Conservation (phyloP, 495 filamentous ascomycete genomes). For the Tuber brumale region DNA sequence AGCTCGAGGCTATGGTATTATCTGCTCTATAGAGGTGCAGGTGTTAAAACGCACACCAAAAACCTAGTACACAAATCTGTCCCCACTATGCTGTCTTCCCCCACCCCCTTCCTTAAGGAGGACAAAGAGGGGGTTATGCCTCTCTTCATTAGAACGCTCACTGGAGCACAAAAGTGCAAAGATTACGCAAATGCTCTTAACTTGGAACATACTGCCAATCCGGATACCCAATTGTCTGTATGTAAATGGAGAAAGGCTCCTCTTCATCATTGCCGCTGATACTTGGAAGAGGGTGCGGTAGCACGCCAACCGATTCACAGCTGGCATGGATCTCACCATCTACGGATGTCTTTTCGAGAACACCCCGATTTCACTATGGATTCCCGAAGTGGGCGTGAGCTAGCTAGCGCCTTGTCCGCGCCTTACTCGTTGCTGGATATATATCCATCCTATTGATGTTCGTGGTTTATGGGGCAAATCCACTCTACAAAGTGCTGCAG, state of each 20-base stretch:
- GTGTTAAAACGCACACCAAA: background rate
- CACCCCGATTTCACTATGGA: background rate
- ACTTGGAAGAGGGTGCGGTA: background rate
- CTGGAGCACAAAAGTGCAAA: background rate
- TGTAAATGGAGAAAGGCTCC: background rate
- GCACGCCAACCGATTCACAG: background rate
- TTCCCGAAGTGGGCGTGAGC: background rate
- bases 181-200: background rate
- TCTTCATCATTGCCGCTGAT: background rate
- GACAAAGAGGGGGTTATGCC: background rate
- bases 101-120: background rate
- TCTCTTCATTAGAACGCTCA: background rate
- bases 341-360: background rate
- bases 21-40: too few species aligned
- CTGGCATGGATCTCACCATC: background rate
- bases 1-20: too few species aligned
- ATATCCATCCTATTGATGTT: background rate
- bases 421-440: background rate
- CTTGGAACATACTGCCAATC: background rate
- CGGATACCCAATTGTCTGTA: background rate
- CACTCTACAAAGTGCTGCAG: background rate
- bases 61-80: background rate
- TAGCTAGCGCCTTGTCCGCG: too few species aligned
- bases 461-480: background rate
- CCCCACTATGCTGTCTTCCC: background rate